These are phyloP conservation scores for Annulohypoxylon truncatum DNA, from an alignment of 2,329 filamentous ascomycete genomes.

Conservation along the genomic window DNA sequence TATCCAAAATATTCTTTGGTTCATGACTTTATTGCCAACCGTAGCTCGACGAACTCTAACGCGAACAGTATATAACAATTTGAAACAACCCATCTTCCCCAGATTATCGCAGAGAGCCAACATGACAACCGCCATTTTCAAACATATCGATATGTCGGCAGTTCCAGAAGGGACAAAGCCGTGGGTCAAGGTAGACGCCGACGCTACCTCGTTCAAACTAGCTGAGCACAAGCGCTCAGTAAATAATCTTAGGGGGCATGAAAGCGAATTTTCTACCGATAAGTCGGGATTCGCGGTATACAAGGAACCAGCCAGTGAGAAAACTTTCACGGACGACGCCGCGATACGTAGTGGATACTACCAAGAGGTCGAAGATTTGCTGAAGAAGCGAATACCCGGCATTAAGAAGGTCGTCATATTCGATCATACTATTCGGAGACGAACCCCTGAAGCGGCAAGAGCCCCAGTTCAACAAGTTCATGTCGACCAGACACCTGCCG, in stretches of 20 bases:
- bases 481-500: constrained; percentile 75
- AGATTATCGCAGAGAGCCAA: constrained; percentile 41
- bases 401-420: constrained; percentile 68
- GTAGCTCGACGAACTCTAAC: constrained; percentile 28
- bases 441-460: constrained; percentile 64
- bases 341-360: constrained; percentile 70
- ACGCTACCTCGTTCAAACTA: constrained; percentile 64
- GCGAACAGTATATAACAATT: constrained; percentile 7
- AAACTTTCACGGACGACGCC: constrained; percentile 65
- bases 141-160: constrained; percentile 68
- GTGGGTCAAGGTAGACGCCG: constrained; percentile 74
- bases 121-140: constrained; percentile 70
- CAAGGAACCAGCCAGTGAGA: constrained; percentile 63
- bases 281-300: constrained; percentile 69
- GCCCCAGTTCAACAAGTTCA: constrained; percentile 77
- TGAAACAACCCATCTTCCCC: background rate
- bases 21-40: constrained; percentile 26
- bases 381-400: constrained; percentile 63
- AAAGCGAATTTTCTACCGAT: constrained; percentile 65
- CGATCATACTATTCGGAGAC: constrained; percentile 75
- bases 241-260: constrained; percentile 64
- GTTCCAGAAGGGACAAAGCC: constrained; percentile 61
- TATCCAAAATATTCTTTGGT: background rate
- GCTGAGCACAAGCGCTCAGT: constrained; percentile 61
- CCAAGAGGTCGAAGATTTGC: constrained; percentile 67